Evolutionary conservation across 1,284 basidiomycete genomes (phyloP), one percentile per base, ranked within the genome.

Genomic region (Microbotryum scabiosae): DNA sequence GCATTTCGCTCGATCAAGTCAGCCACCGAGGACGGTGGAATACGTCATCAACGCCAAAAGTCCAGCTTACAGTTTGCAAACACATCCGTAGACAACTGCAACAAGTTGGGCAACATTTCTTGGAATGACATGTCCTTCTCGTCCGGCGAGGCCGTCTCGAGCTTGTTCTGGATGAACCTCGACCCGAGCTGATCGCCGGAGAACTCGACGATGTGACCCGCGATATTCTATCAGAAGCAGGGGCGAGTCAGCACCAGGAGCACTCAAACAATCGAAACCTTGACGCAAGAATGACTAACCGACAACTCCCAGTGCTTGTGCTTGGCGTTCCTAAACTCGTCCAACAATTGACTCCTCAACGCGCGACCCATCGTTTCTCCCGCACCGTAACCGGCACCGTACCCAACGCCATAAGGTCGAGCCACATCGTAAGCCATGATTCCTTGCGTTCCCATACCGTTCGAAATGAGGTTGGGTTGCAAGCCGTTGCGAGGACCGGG

Each of bases 171-270:
- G 67, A 94, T 88, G 76, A 92, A 87, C 49, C 93, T 82, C 49
- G 91, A 90, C 28, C 92, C 88, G 71, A 77, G 88, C 74, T 97
- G 94, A 75, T 98, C 96, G 41, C 84, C 84, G 66, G 89, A 87
- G 75, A 98, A 97, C 74, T 97, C 96, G 57, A 90, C 86, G 55
- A 97, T 78, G 75, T 87, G 83, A 18, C 90, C 90, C 56, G 81
- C 81, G 70, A 98, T 87, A 71, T 96, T 91, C 86, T 90, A 74
- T 32, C 8, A 30, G 7, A 30, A 30, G 30, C 30, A 30, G 68
- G 26, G 21, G 18, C 5, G 23, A 46, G 21, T 8, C 1, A 10
- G 4, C 5, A 26, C 10, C 16, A 47, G 32, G 4, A 23, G 3
- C 14, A 25, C 16, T 28, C n/a, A 5, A 49, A 12, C 25, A 18